Percentiles rank a stretch among this genome's conserved stretches.
Evolutionary conservation across 495 filamentous ascomycete species (phyloP).

Genomic region (Talaromyces stipitatus): DNA sequence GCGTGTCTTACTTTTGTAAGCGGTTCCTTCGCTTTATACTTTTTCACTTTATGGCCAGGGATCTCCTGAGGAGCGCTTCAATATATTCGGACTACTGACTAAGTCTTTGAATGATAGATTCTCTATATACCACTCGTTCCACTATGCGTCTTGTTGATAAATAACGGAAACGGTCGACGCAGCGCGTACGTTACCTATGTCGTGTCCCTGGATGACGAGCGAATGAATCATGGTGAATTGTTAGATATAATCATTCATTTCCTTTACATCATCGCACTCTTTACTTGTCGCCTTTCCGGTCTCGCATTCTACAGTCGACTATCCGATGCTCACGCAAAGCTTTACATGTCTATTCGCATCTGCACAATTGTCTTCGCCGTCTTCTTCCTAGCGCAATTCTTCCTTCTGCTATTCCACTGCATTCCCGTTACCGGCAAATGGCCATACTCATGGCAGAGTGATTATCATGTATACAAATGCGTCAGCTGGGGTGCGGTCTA

Average conservation of each 20-base stretch:
- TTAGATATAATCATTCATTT: conserved; percentile 1
- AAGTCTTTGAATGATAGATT: neutral
- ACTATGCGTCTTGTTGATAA: neutral
- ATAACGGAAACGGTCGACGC: conserved; percentile 2
- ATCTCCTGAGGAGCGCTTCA: neutral
- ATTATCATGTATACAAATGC: conserved; percentile 24
- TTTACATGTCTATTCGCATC: neutral
- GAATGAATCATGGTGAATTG: neutral
- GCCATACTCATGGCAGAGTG: conserved; percentile 17
- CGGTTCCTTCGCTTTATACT: neutral
- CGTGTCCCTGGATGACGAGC: conserved; percentile 1
- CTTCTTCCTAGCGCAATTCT: conserved; percentile 1
- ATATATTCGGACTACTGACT: neutral
- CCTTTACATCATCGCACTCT: conserved; percentile 3
- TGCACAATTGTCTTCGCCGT: neutral
- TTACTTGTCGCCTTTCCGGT: conserved; percentile 1
- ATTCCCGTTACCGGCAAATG: conserved; percentile 1
- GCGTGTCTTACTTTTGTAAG: conserved; percentile 4
- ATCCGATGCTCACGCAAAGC: neutral
- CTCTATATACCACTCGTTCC: conserved; percentile 2
- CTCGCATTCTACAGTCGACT: conserved; percentile 4
- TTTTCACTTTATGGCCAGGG: too few relatives aligned
- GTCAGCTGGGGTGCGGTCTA: conserved; percentile 37
- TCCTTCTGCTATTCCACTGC: conserved; percentile 3
- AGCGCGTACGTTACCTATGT: conserved; percentile 3